Evolutionary conservation across 495 filamentous ascomycete species (phyloP).

Genomic region (Parathielavia hyrcaniae): DNA sequence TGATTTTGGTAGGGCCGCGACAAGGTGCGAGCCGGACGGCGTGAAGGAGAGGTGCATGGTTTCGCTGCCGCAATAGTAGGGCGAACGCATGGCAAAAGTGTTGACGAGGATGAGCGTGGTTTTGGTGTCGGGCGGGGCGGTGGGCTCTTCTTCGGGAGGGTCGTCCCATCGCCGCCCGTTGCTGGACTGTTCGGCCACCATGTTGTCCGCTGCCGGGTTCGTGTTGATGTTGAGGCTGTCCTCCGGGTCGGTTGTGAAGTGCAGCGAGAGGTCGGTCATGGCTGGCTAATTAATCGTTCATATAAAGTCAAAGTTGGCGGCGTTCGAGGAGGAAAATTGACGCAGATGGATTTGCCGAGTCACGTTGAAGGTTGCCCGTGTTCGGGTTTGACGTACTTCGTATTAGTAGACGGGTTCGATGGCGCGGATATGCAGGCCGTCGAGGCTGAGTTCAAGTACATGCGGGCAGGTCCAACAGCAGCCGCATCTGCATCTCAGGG

Average conservation of each 20-base stretch:
- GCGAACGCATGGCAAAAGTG: not conserved
- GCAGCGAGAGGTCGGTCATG: constrained; percentile 11
- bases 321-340: not conserved
- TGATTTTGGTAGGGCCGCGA: constrained; percentile 1
- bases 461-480: too few relatives aligned
- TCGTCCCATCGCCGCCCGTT: constrained; percentile 24
- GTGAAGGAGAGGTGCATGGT: constrained; percentile 17
- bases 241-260: constrained; percentile 9
- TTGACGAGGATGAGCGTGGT: constrained; percentile 22
- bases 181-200: constrained; percentile 4
- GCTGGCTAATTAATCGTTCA: not conserved
- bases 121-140: constrained; percentile 1
- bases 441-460: too few relatives aligned
- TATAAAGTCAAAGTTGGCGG: not conserved
- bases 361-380: too few relatives aligned
- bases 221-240: not conserved
- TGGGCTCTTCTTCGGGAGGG: constrained; percentile 21
- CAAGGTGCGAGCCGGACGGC: constrained; percentile 17
- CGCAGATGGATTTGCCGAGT: not conserved
- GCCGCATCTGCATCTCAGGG: too few relatives aligned
- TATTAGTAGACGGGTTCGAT: too few relatives aligned
- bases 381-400: too few relatives aligned
- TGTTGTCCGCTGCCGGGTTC: not conserved
- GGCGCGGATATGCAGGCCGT: too few relatives aligned
- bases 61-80: constrained; percentile 9